Percentiles rank a stretch among this genome's conserved stretches.
These are phyloP conservation scores for Diplocarpon rosae DNA, from an alignment of 2,329 filamentous ascomycete genomes.

Conservation along the genomic window DNA sequence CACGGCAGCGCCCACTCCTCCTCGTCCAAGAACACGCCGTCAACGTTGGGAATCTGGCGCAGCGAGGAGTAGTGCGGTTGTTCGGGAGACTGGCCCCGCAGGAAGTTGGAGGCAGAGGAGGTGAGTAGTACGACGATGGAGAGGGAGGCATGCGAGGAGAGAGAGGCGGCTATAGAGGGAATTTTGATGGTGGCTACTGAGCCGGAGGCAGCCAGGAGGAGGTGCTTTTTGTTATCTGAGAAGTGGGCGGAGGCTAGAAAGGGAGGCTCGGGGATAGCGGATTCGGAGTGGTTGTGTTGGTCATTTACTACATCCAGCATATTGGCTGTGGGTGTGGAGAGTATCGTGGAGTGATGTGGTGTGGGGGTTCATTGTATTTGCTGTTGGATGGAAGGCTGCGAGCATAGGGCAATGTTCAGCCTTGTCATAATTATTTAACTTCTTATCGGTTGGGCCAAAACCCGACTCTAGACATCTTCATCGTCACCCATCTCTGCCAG, in stretches of 20 bases:
- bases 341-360: too few relatives aligned
- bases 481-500: background rate
- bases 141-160: conserved; percentile 42
- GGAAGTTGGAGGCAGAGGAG: conserved; percentile 60
- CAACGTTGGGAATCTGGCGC: conserved; percentile 54
- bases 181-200: conserved; percentile 87
- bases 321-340: background rate
- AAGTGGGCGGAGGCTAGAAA: conserved; percentile 25
- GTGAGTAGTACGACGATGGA: conserved; percentile 84
- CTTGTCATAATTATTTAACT: conserved; percentile 14
- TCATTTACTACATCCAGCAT: conserved; percentile 16
- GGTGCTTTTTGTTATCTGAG: conserved; percentile 43
- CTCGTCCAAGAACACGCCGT: conserved; percentile 70
- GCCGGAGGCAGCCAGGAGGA: conserved; percentile 56
- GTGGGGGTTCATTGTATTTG: too few relatives aligned
- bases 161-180: conserved; percentile 50
- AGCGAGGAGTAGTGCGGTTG: conserved; percentile 60
- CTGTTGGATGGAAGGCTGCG: background rate
- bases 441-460: conserved; percentile 23
- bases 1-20: conserved; percentile 77
- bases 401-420: conserved; percentile 8
- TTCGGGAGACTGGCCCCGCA: conserved; percentile 63
- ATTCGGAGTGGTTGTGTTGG: conserved; percentile 8
- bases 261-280: conserved; percentile 6
- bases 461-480: background rate